Evolutionary conservation across 176 grass and related monocot species (phyloP), one percentile per base, ranked within the genome.

Genomic region (Ananas comosus): DNA sequence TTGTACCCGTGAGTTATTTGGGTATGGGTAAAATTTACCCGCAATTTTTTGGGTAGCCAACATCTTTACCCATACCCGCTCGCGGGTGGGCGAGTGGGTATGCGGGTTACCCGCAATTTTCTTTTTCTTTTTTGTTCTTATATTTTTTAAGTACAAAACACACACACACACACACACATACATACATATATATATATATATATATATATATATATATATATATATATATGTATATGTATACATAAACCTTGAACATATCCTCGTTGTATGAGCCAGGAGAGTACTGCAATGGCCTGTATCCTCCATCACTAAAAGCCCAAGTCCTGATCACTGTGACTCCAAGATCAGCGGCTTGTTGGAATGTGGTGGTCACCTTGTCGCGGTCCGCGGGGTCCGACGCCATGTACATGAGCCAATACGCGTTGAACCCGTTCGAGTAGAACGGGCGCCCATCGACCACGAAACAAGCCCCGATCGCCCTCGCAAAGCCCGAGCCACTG

Each of bases 251-350:
- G 76, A 96, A 96, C 67, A 74, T 84, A 22, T 78, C 67, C 80
- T 91, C 88, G 13, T 76, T 2, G 27, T 1, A 28, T n/a, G n/a
- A n/a, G n/a, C n/a, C n/a, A n/a, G 88, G 92, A 4, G 81, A 79
- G 57, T 72, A 13, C 77, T 96, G 86, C 79, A 96, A 65, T 19
- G 88, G 71, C 28, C 77, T 79, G 72, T 85, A 71, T 1, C 86
- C 88, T 4, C 88, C 92, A 74, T 91, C 88, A 76, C 81, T 76
- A 72, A 96, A 96, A 47, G 92, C 92, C 92, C 88, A 92, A 3
- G 86, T 92, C 73, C 92, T 75, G 48, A 89, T 59, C 14, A 92
- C 19, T 29, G 59, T 71, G 13, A 83, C 79, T 53, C 83, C 83
- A 83, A 85, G 65, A 51, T 72, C 18, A 22, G 86, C 76, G 13